A percentile compares a stretch with the other conserved stretches of the same genome.
Conservation (phyloP, 306 rosid genomes). For the Pyrus communis region DNA sequence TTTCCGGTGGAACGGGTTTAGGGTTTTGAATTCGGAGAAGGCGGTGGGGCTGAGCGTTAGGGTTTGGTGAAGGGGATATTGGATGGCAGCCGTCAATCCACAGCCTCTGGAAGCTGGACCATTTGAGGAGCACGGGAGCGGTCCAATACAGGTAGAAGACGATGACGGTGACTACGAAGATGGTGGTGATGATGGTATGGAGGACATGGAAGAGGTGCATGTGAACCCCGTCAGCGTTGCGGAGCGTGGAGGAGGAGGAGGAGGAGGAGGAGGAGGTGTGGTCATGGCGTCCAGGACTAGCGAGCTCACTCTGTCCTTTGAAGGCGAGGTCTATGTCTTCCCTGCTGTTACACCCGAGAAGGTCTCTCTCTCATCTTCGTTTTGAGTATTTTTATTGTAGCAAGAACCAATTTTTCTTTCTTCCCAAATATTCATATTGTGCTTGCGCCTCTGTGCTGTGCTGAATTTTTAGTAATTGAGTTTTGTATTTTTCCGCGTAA, state of each 20-base stretch:
- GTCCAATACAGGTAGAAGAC: conserved; percentile 24
- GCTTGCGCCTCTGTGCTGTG: not conserved
- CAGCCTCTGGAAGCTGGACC: conserved; percentile 65
- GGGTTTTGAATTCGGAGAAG: conserved; percentile 38
- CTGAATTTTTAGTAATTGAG: not conserved
- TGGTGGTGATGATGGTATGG: conserved; percentile 48
- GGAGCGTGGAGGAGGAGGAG: conserved; percentile 20
- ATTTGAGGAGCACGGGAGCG: conserved; percentile 34
- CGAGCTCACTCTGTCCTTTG: conserved; percentile 94
- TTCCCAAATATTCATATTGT: not conserved
- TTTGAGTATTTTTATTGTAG: not conserved
- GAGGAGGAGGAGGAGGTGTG: conserved; percentile 2
- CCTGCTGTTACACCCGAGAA: conserved; percentile 82
- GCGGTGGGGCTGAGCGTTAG: not conserved
- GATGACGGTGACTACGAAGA: conserved; percentile 54
- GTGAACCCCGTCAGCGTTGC: conserved; percentile 40
- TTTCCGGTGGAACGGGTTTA: conserved; percentile 33
- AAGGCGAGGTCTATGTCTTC: conserved; percentile 94
- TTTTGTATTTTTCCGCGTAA: not conserved
- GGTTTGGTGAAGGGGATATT: not conserved
- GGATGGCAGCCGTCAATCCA: conserved; percentile 66
- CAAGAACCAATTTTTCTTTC: not conserved
- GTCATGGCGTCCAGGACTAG: conserved; percentile 59
- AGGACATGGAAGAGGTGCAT: conserved; percentile 47
- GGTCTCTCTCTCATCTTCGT: conserved; percentile 26